These are phyloP conservation scores for Cronartium ribicola DNA, from an alignment of 1,284 basidiomycete species.

Conservation along the genomic window DNA sequence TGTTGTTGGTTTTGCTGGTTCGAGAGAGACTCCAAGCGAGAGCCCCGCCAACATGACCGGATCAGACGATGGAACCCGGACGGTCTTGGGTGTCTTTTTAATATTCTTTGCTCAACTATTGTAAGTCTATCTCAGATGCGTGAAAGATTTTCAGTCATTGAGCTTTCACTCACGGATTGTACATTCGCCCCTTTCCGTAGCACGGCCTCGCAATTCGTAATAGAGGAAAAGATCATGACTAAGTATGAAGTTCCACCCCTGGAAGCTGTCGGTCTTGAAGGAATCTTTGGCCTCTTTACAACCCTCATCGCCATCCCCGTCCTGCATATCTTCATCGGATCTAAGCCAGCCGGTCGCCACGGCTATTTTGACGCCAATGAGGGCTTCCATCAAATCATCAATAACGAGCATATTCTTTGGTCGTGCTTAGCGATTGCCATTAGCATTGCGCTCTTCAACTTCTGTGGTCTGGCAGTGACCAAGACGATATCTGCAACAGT, in stretches of 20 bases:
- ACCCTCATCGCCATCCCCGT: conserved; percentile 71
- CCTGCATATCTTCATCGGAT: conserved; percentile 58
- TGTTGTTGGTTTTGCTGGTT: conserved; percentile 86
- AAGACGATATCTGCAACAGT: conserved; percentile 82
- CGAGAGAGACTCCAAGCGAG: conserved; percentile 66
- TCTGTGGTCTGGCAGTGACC: conserved; percentile 88
- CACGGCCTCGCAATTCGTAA: conserved; percentile 82
- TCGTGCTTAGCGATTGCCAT: conserved; percentile 62
- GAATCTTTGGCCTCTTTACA: conserved; percentile 79
- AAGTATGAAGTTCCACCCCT: conserved; percentile 84
- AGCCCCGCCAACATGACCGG: conserved; percentile 54
- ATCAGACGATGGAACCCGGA: conserved; percentile 55
- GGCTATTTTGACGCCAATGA: conserved; percentile 86
- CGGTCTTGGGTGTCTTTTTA: conserved; percentile 68
- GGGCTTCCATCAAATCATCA: conserved; percentile 83
- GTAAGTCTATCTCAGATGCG: conserved; percentile 57
- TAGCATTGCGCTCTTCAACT: conserved; percentile 92
- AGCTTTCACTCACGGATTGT: conserved; percentile 3
- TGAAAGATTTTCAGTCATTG: conserved; percentile 51
- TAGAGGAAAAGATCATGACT: conserved; percentile 92
- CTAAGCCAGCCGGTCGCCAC: conserved; percentile 58
- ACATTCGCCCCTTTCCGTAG: conserved; percentile 53
- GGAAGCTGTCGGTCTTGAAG: conserved; percentile 89
- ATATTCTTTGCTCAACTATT: conserved; percentile 96
- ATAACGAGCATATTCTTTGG: conserved; percentile 70